Evolutionary conservation across 2,329 filamentous ascomycete species (phyloP), one percentile per base, ranked within the genome.

Genomic region (Leptographium radiaticola): DNA sequence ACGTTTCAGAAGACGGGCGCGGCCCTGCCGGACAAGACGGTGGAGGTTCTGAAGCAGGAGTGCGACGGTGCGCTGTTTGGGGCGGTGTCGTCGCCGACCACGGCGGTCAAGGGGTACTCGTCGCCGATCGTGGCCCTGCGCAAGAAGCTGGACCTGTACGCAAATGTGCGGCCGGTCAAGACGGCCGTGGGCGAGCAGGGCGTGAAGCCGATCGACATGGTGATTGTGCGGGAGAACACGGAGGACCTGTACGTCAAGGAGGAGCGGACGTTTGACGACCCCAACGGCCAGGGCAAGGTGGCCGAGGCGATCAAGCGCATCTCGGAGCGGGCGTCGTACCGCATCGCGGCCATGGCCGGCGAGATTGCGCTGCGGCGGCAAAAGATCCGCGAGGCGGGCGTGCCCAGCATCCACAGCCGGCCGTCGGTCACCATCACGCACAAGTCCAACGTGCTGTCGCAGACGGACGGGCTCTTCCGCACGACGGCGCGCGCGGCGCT

Each of bases 241-340:
- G 93, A 98, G 74, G 93, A 98, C 68, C 79, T 98, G 43, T 95
- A 95, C 71, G 91, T 98, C 63, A 97, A 97, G 75, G 87, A 97
- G 69, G 93, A 98, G 75, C 84, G 77, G 68, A 96, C 89, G 25
- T 84, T 81, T 67, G 80, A 87, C 53, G 53, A 51, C 49, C n/a
- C 44, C 45, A 30, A 79, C 36, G 75, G 75, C 54, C 70, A 74
- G 53, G 84, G 85, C 69, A 90, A 89, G 73, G 86, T 97, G 55
- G 91, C 93, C 59, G 91, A 97, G 74, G 93, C 93, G 48, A 91
- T 97, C 73, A 98, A 98, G 80, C 87, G 91, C 64, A 98, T 98
- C 66, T 88, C 87, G 13, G 84, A 94, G 70, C 83, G 79, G 59
- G 93, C 93, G 20, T 87, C 82, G 11, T 84, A 75, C 68, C 83